Evolutionary conservation across 139 green algal species (phyloP), one percentile per base, ranked within the genome.

Genomic region (Ostreobium quekettii): DNA sequence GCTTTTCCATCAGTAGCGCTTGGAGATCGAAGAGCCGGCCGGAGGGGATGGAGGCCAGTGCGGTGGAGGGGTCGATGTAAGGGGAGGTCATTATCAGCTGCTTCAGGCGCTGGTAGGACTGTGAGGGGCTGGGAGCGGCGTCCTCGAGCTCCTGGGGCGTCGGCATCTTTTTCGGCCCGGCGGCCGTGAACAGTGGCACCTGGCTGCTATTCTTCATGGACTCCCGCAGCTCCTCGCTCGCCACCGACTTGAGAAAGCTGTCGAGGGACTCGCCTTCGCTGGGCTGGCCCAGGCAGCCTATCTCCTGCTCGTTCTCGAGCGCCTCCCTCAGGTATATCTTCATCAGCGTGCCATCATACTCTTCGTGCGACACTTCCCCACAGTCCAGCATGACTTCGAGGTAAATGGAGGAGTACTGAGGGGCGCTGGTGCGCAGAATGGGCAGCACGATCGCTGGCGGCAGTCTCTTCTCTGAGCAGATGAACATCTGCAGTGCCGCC

Each of bases 1-100:
- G 62, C 1, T 79, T 81, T 74, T 91, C 85, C 39, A 93, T 75
- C 76, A 96, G 82, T 22, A 92, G 72, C 2, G 89, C 89, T 2
- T 83, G 77, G 48, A 93, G 81, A 64, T 93, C 85, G 11, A 83
- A 76, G 38, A 95, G 75, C 60, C 67, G 37, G 19, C 75, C 78
- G 37, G 37, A 57, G 32, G 47, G 53, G 29, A 75, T 65, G 58
- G 36, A 31, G 8, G 67, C 73, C 57, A 95, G 78, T 42, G 93
- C 74, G 19, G 78, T 76, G 5, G 85, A 49, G 24, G 79, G 83
- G 70, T 91, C 78, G 0, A 94, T 80, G 76, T 87, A 81, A 1
- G 77, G 53, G 2, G 79, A 88, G 7, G 64, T 74, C 58, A 80
- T 82, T 28, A 86, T 73, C 60, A 91, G 76, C 59, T 85, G 69